phyloP scores from a whole-genome alignment of 2,329 filamentous ascomycete genomes.

The Aspergillus sp. region DNA sequence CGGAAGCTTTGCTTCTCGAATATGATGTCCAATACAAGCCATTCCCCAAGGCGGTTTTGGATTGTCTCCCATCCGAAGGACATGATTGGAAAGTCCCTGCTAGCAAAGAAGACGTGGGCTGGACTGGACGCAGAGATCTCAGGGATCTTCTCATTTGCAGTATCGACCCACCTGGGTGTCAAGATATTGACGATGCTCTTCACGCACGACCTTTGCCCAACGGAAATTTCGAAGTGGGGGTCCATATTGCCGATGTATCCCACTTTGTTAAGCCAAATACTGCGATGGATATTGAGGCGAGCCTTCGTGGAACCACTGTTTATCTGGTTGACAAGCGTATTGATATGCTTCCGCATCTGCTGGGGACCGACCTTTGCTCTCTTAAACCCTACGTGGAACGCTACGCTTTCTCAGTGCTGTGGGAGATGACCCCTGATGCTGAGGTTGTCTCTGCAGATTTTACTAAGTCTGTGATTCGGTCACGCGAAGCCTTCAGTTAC shows the following conservation, averaged over 20 bases:
- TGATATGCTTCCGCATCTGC: constrained; percentile 95
- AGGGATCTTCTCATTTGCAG: constrained; percentile 85
- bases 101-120: constrained; percentile 72
- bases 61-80: constrained; percentile 84
- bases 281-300: constrained; percentile 93
- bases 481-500: constrained; percentile 94
- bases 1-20: constrained; percentile 85
- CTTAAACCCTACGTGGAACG: constrained; percentile 96
- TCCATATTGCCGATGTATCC: constrained; percentile 98
- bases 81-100: constrained; percentile 88
- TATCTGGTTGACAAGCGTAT: constrained; percentile 98
- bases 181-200: constrained; percentile 96
- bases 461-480: constrained; percentile 96
- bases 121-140: constrained; percentile 76
- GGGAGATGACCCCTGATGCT: constrained; percentile 80
- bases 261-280: constrained; percentile 97
- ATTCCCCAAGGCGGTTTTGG: constrained; percentile 89
- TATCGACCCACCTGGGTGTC: constrained; percentile 91
- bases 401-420: constrained; percentile 74
- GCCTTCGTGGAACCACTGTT: constrained; percentile 87
- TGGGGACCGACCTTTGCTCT: constrained; percentile 93
- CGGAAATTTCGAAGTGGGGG: constrained; percentile 90
- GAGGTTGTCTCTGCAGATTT: constrained; percentile 80
- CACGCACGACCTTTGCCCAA: constrained; percentile 80
- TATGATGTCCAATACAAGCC: constrained; percentile 97